phyloP scores from a whole-genome alignment of 2,329 filamentous ascomycete species.

The Diaporthe sp. region DNA sequence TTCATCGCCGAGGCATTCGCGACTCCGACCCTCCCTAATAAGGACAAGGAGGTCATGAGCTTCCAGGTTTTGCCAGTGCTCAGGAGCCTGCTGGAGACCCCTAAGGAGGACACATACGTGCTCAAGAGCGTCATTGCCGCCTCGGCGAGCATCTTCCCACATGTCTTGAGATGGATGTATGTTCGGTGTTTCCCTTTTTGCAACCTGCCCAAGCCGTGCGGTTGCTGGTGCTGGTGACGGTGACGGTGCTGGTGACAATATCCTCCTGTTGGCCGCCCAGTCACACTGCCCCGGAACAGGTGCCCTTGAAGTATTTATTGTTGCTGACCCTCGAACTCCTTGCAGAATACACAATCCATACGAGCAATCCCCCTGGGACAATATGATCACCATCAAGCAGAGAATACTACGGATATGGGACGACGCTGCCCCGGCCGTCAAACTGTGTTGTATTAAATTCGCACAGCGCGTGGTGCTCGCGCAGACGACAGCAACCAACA shows the following conservation, averaged over 20 bases:
- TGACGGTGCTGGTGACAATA: conserved; percentile 32
- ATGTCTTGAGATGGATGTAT: conserved; percentile 94
- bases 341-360: conserved; percentile 86
- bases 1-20: conserved; percentile 97
- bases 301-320: neutral
- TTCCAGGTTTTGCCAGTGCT: conserved; percentile 83
- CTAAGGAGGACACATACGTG: conserved; percentile 82
- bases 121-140: conserved; percentile 89
- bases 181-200: conserved; percentile 74
- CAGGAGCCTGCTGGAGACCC: conserved; percentile 74
- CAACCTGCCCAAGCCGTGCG: neutral
- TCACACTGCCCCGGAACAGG: neutral
- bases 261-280: conserved; percentile 36
- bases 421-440: conserved; percentile 76
- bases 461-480: conserved; percentile 92
- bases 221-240: conserved; percentile 38
- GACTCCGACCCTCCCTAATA: conserved; percentile 81
- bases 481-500: conserved; percentile 85
- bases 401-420: conserved; percentile 93
- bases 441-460: conserved; percentile 97
- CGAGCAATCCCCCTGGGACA: conserved; percentile 85
- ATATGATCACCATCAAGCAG: conserved; percentile 88
- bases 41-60: conserved; percentile 84
- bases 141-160: conserved; percentile 90
- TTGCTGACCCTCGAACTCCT: conserved; percentile 26